Conservation (phyloP, 768 basidiomycete species). For the Amanita jacksonii region DNA sequence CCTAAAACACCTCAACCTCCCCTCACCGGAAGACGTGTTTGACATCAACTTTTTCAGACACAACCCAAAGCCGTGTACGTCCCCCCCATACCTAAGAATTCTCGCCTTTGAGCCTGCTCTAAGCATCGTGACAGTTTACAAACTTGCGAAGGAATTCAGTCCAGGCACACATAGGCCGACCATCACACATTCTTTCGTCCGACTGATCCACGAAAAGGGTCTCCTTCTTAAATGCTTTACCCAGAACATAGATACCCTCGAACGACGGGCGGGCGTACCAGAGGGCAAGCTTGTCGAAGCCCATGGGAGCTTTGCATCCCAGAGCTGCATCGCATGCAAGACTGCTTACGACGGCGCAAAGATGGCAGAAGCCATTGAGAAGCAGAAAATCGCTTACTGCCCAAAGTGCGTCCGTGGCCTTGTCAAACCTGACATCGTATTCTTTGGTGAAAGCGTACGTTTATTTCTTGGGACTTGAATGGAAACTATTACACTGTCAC, state of each 20-base stretch:
- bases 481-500: slow-evolving; percentile 1
- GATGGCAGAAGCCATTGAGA: slow-evolving; percentile 55
- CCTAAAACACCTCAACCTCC: slow-evolving; percentile 65
- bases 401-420: slow-evolving; percentile 54
- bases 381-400: slow-evolving; percentile 64
- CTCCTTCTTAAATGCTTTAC: slow-evolving; percentile 76
- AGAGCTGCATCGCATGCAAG: slow-evolving; percentile 74
- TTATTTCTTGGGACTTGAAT: background rate
- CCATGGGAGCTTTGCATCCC: slow-evolving; percentile 88
- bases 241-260: slow-evolving; percentile 91
- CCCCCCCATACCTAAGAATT: background rate
- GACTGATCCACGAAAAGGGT: slow-evolving; percentile 58
- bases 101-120: background rate
- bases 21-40: slow-evolving; percentile 94
- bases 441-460: slow-evolving; percentile 76
- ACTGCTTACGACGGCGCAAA: slow-evolving; percentile 48
- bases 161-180: slow-evolving; percentile 89
- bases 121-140: slow-evolving; percentile 52
- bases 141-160: slow-evolving; percentile 86
- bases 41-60: slow-evolving; percentile 78
- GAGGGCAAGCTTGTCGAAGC: slow-evolving; percentile 78
- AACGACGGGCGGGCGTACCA: slow-evolving; percentile 74
- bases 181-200: slow-evolving; percentile 82
- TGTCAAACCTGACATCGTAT: slow-evolving; percentile 92
- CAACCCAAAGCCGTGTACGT: slow-evolving; percentile 73